Evolutionary conservation across 1,284 basidiomycete genomes (phyloP), one percentile per base, ranked within the genome.

Genomic region (Pseudomicrostroma phylloplanum): DNA sequence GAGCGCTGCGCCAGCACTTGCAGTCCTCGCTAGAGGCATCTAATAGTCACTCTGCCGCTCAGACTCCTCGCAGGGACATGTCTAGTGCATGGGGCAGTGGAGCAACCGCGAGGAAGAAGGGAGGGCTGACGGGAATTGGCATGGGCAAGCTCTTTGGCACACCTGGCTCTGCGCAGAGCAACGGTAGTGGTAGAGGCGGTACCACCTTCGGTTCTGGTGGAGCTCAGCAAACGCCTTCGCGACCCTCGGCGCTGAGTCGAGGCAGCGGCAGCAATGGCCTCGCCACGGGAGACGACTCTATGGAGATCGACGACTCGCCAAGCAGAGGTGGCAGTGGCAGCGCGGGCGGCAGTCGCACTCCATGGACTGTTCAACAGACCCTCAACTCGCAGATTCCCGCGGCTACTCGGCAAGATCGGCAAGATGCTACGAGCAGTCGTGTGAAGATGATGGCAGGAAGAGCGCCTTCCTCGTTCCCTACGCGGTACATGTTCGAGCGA

Each of bases 401-500:
- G 2, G 17, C 43, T 21, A 17, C 17, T 21, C 43, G 17, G 17
- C 17, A 48, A 21, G 43, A 48, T n/a, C 3, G 15, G 6, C 43
- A 48, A 13, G 30, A 36, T 9, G 43, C 43, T 17, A n/a, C 43
- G 6, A 54, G 49, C 26, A 63, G 61, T 21, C 70, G 75, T 46
- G 72, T 76, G 25, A 60, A 70, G 30, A 65, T 78, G 41, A 73
- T 73, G 12, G 73, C 73, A 61, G 72, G 72, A 41, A 76, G 68
- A 15, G 69, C 77, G 48, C 67, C 73, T 2, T 72, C 68, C 40
- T 67, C 67, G 17, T 78, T 73, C 74, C 70, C 71, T 42, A 77
- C 77, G 58, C 67, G 76, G 2, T 78, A 78, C 64, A 77, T 77
- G 75, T 78, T 77, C 58, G 74, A 78, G 41, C 56, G 63, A 40